A percentile compares a stretch with the other conserved stretches of the same genome.
Evolutionary conservation across 257 asterid species (phyloP).

Genomic region (Oldenlandia corymbosa): DNA sequence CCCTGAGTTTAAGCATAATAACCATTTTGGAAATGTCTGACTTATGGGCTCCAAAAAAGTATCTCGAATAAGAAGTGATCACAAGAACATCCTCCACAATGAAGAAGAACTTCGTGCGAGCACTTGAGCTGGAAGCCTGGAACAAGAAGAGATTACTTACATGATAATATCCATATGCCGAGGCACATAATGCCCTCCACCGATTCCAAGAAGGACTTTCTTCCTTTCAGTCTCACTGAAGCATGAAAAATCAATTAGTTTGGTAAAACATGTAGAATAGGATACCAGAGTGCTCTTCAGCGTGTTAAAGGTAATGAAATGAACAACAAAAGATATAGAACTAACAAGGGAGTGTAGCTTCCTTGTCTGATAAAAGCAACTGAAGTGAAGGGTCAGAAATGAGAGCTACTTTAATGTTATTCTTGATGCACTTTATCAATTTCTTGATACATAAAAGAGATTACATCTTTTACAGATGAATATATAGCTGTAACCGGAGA

Average conservation of each 20-base stretch:
- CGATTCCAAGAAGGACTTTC: slow-evolving; percentile 83
- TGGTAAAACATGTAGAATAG: not conserved
- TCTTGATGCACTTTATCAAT: not conserved
- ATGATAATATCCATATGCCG: slow-evolving; percentile 79
- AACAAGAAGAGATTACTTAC: slow-evolving; percentile 38
- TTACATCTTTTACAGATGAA: not conserved
- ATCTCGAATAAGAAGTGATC: not conserved
- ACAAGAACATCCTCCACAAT: not conserved
- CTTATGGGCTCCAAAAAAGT: not conserved
- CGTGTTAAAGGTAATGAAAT: not conserved
- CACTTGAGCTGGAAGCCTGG: slow-evolving; percentile 1
- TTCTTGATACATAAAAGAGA: not conserved
- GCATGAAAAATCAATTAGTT: not conserved
- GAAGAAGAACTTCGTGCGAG: not conserved
- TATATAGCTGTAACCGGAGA: not conserved
- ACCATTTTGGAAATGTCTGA: not conserved
- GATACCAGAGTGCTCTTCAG: not conserved
- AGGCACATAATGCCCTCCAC: slow-evolving; percentile 99
- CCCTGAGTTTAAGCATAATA: not conserved
- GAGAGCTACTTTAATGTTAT: not conserved
- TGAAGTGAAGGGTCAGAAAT: not conserved
- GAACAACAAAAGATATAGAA: not conserved
- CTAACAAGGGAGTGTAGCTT: not conserved
- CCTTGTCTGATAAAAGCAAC: not conserved
- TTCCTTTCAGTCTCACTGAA: slow-evolving; percentile 44